These are phyloP conservation scores for Geosmithia putterillii DNA, from an alignment of 2,329 filamentous ascomycete species.

Conservation along the genomic window DNA sequence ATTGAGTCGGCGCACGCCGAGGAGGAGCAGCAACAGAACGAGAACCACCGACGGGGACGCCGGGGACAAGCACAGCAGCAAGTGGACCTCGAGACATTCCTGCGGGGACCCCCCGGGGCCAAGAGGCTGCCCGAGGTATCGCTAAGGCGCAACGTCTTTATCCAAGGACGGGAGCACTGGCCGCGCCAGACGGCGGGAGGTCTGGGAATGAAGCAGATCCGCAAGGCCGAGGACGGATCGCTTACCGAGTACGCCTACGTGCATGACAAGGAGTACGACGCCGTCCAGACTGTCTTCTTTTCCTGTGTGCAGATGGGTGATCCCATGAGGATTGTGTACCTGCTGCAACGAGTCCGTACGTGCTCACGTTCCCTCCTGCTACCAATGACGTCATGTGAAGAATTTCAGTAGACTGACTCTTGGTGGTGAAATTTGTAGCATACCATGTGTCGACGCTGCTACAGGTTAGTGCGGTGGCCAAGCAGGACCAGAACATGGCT, in stretches of 20 bases:
- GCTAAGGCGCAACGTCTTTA: slow-evolving; percentile 67
- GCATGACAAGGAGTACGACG: slow-evolving; percentile 63
- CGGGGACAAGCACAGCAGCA: slow-evolving; percentile 28
- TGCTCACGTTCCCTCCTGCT: too few species aligned
- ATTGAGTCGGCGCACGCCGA: slow-evolving; percentile 42
- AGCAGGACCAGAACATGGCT: slow-evolving; percentile 80
- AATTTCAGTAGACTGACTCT: neutral
- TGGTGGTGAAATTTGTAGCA: slow-evolving; percentile 34
- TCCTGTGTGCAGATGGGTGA: slow-evolving; percentile 72
- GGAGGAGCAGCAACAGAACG: slow-evolving; percentile 27
- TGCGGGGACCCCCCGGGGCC: slow-evolving; percentile 38
- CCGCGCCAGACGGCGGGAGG: slow-evolving; percentile 68
- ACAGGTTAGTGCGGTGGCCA: slow-evolving; percentile 83
- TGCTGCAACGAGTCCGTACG: slow-evolving; percentile 38
- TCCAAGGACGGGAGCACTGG: slow-evolving; percentile 82
- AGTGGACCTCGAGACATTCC: slow-evolving; percentile 44
- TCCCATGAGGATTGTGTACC: slow-evolving; percentile 66
- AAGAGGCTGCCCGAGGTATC: slow-evolving; percentile 59
- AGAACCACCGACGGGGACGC: slow-evolving; percentile 18
- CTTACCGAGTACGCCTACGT: slow-evolving; percentile 62
- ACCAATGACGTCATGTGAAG: too few species aligned
- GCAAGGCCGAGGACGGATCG: slow-evolving; percentile 33
- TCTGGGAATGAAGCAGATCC: slow-evolving; percentile 60
- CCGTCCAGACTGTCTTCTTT: slow-evolving; percentile 65
- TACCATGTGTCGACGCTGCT: slow-evolving; percentile 93